Base-by-base conservation (phyloP, 805 yeast genomes). In the Starmerella sp. region DNA sequence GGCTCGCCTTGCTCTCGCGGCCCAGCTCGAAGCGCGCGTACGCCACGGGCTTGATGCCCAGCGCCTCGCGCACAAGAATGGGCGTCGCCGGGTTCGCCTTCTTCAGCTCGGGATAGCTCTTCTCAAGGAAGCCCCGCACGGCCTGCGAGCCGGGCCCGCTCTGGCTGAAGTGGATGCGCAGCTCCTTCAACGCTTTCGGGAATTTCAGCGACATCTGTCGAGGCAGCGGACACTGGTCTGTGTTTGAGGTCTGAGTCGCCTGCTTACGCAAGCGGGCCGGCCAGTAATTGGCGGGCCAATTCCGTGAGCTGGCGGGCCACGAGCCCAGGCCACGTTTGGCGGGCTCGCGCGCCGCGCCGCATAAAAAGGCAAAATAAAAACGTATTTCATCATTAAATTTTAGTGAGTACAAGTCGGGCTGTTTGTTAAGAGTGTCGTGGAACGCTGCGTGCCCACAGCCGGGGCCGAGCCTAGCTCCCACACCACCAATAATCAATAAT, bases 101-200 rank as follows among this genome's bases (percentile, higher is more conserved):
- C 64, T 77, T 77, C 63, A 87, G 71, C n/a, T 73, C 64, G n/a
- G 84, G 81, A 69, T 86, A 86, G 64, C 81, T 74, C 54, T 77
- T 73, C 48, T 77, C 70, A 60, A 87, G 72, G 65, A 83, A 87
- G 15, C 78, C 71, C 80, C 77, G 80, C 63, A 86, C 73, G 7
- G 84, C 80, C 9, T 73, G 75, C 13, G 90, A 79, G 5, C 86
- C 79, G 59, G 80, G 79, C n/a, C 85, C 84, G n/a, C 83, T 76
- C 69, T 84, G 93, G 35, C 88, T 83, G 60, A 86, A 75, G 66
- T 86, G 88, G 71, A 86, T 84, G 69, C 95, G 79, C 65, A 87
- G 75, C 74, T 87, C 95, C 67, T 76, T 85, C 60, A 86, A 76
- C 10, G 85, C 77, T 54, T 62, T 65, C 2, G 79, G 73, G 38